Percentiles rank a stretch among this genome's conserved stretches.
phyloP scores from a whole-genome alignment of 2,329 filamentous ascomycete genomes.

The Tolypocladium ophioglossoides region DNA sequence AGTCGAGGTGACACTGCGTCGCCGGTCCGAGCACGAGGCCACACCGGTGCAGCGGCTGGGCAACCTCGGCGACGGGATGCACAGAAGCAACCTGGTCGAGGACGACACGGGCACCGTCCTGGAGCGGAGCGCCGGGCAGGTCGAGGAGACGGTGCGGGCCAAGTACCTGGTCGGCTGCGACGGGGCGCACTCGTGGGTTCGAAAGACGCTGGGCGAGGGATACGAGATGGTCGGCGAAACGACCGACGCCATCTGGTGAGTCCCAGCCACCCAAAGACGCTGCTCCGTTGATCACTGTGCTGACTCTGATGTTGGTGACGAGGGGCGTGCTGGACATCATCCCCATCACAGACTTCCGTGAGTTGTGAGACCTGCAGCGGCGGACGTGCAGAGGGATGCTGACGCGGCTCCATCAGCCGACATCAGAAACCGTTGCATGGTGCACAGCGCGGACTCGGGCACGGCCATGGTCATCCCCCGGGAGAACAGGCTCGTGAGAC shows the following conservation, averaged over 20 bases:
- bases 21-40: conserved; percentile 47
- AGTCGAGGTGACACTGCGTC: conserved; percentile 46
- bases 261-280: not conserved
- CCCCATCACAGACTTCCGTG: conserved; percentile 39
- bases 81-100: conserved; percentile 45
- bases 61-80: conserved; percentile 38
- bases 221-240: conserved; percentile 45
- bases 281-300: not conserved
- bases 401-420: conserved; percentile 22
- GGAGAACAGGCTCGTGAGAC: conserved; percentile 50
- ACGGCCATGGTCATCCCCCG: conserved; percentile 56
- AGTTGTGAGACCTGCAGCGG: conserved; percentile 2
- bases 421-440: conserved; percentile 46
- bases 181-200: conserved; percentile 56
- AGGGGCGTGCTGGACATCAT: conserved; percentile 34
- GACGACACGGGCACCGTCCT: conserved; percentile 46
- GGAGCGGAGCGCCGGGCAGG: conserved; percentile 11
- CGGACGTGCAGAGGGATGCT: not conserved
- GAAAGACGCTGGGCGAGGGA: conserved; percentile 39
- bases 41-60: conserved; percentile 28
- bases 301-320: not conserved
- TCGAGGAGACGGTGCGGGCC: conserved; percentile 20
- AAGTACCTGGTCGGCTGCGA: conserved; percentile 60
- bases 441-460: conserved; percentile 44
- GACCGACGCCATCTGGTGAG: conserved; percentile 37